Percentiles rank a stretch among this genome's conserved stretches.
Conservation (phyloP, 805 yeast genomes). For the Pichia nakasei region DNA sequence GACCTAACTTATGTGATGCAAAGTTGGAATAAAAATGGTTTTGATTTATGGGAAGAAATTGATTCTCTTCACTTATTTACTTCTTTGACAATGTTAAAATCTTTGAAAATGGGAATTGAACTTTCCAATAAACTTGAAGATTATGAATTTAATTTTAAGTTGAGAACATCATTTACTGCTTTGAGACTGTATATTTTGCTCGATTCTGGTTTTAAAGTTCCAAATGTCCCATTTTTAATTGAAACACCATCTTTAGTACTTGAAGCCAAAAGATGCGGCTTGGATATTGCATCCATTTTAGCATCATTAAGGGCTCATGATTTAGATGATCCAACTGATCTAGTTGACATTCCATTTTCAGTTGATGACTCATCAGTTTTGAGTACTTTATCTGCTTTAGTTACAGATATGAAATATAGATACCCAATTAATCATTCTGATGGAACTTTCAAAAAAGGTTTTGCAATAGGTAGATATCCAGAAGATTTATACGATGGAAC, state of each 20-base stretch:
- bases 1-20: slow-evolving; percentile 58
- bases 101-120: slow-evolving; percentile 48
- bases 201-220: slow-evolving; percentile 35
- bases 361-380: slow-evolving; percentile 48
- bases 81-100: slow-evolving; percentile 60
- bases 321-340: slow-evolving; percentile 25
- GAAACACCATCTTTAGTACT: slow-evolving; percentile 51
- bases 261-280: slow-evolving; percentile 48
- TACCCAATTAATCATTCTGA: slow-evolving; percentile 66
- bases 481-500: slow-evolving; percentile 83
- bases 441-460: slow-evolving; percentile 35
- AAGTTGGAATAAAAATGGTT: slow-evolving; percentile 60
- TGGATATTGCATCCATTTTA: slow-evolving; percentile 68
- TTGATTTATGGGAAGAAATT: slow-evolving; percentile 92
- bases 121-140: slow-evolving; percentile 28
- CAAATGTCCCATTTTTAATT: slow-evolving; percentile 45
- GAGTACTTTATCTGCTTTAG: slow-evolving; percentile 55
- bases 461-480: slow-evolving; percentile 85
- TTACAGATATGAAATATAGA: slow-evolving; percentile 59
- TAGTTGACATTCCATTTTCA: slow-evolving; percentile 49
- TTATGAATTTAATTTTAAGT: slow-evolving; percentile 20
- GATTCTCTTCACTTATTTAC: slow-evolving; percentile 74
- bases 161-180: slow-evolving; percentile 26
- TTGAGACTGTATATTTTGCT: slow-evolving; percentile 32
- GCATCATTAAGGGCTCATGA: slow-evolving; percentile 40